These are phyloP conservation scores for Grigorovia humatica DNA, from an alignment of 805 yeast species.

Conservation along the genomic window DNA sequence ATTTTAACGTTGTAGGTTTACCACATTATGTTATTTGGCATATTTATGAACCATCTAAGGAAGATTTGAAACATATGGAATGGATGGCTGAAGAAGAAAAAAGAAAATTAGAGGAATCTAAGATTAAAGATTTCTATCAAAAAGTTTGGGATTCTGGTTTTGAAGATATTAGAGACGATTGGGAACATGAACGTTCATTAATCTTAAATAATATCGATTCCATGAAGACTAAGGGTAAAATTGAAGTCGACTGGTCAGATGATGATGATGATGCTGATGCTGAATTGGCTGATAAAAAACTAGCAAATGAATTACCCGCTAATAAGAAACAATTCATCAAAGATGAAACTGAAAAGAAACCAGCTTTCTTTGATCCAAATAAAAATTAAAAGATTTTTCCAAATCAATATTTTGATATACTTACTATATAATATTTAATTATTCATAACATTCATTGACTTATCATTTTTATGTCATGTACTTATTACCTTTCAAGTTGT, in stretches of 20 bases:
- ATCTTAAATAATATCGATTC: conserved; percentile 70
- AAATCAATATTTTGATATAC: neutral
- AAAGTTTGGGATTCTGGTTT: conserved; percentile 71
- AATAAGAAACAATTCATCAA: neutral
- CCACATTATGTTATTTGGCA: conserved; percentile 97
- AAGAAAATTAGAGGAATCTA: conserved; percentile 51
- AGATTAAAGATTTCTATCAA: conserved; percentile 53
- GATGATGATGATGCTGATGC: conserved; percentile 29
- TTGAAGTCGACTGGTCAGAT: conserved; percentile 58
- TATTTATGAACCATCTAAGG: conserved; percentile 88
- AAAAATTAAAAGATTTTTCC: conserved; percentile 4
- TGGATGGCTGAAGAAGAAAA: conserved; percentile 80
- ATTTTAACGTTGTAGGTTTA: conserved; percentile 74
- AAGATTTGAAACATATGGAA: conserved; percentile 80
- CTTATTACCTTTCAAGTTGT: neutral
- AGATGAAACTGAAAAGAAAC: conserved; percentile 13
- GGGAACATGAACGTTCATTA: conserved; percentile 62
- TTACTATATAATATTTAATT: neutral
- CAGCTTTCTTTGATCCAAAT: conserved; percentile 20
- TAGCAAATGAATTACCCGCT: neutral
- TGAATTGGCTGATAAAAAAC: neutral
- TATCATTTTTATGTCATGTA: neutral
- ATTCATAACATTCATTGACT: neutral
- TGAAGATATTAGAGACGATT: conserved; percentile 59
- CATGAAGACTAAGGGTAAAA: conserved; percentile 12